These are phyloP conservation scores for Cicer pinnatifidum DNA, from an alignment of 306 rosid species.

Conservation along the genomic window DNA sequence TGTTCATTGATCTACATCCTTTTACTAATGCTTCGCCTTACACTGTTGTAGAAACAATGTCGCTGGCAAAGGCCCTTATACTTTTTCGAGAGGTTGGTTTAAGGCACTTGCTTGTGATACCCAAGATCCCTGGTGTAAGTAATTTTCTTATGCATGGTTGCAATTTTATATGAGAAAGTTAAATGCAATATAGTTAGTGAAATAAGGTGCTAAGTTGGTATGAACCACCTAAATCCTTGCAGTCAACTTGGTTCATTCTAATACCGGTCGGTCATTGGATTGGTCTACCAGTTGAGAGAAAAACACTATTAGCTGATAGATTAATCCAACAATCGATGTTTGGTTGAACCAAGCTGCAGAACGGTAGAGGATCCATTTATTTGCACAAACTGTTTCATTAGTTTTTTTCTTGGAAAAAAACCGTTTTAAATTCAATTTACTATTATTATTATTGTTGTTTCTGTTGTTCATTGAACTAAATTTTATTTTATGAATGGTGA, in stretches of 20 bases:
- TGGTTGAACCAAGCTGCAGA: not conserved
- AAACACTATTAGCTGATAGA: not conserved
- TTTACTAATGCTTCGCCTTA: conserved; percentile 87
- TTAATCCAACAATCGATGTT: not conserved
- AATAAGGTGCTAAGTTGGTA: conserved; percentile 8
- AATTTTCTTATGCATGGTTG: conserved; percentile 35
- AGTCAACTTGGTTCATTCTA: not conserved
- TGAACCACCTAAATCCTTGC: not conserved
- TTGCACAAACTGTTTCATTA: not conserved
- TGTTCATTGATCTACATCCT: conserved; percentile 89
- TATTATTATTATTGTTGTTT: not conserved
- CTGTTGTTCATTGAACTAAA: not conserved
- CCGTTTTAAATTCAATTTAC: not conserved
- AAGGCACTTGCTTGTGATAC: conserved; percentile 89
- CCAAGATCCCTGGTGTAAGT: conserved; percentile 83
- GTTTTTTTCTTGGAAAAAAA: too few species aligned
- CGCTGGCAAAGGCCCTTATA: conserved; percentile 79
- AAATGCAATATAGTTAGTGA: not conserved
- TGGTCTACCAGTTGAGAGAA: not conserved
- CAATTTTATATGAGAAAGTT: conserved; percentile 23
- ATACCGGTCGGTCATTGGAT: not conserved
- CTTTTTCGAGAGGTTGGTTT: conserved; percentile 86
- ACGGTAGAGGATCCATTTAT: not conserved
- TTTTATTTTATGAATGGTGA: conserved; percentile 39
- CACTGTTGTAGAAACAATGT: conserved; percentile 92